phyloP scores from a whole-genome alignment of 306 rosid species.

The Cicer pinnatifidum region DNA sequence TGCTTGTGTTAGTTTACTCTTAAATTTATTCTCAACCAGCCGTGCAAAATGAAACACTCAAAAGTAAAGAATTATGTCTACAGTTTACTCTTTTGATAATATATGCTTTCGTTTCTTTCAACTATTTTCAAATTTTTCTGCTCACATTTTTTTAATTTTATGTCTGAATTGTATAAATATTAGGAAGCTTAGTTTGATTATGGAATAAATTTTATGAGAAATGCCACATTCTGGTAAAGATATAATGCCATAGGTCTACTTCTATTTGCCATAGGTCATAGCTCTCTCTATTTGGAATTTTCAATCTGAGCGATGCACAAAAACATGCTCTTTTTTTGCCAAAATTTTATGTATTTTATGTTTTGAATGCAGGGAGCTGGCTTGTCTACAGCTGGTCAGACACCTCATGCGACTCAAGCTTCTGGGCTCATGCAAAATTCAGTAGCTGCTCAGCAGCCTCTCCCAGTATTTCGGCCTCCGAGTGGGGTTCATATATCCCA shows the following conservation, averaged over 20 bases:
- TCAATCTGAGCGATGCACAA: neutral
- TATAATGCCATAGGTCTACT: neutral
- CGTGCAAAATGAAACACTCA: neutral
- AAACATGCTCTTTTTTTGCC: neutral
- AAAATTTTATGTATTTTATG: conserved; percentile 34
- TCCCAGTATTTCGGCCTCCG: conserved; percentile 76
- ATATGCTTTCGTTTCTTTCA: neutral
- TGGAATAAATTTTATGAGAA: neutral
- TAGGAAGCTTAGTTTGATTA: conserved; percentile 4
- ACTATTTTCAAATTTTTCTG: neutral
- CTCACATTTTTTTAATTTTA: neutral
- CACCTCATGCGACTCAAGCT: conserved; percentile 82
- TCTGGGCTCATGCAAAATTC: conserved; percentile 91
- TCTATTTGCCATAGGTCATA: neutral
- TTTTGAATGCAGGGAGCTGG: conserved; percentile 73
- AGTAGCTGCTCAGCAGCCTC: conserved; percentile 82
- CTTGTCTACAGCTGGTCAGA: conserved; percentile 71
- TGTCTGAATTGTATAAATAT: neutral
- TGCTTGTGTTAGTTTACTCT: neutral
- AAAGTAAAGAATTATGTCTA: neutral
- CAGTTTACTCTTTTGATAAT: neutral
- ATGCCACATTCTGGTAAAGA: neutral
- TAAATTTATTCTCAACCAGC: neutral
- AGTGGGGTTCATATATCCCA: conserved; percentile 86
- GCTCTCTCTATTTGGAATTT: neutral